These are phyloP conservation scores for Dryadomyces quercivorus DNA, from an alignment of 2,329 filamentous ascomycete genomes.

Conservation along the genomic window DNA sequence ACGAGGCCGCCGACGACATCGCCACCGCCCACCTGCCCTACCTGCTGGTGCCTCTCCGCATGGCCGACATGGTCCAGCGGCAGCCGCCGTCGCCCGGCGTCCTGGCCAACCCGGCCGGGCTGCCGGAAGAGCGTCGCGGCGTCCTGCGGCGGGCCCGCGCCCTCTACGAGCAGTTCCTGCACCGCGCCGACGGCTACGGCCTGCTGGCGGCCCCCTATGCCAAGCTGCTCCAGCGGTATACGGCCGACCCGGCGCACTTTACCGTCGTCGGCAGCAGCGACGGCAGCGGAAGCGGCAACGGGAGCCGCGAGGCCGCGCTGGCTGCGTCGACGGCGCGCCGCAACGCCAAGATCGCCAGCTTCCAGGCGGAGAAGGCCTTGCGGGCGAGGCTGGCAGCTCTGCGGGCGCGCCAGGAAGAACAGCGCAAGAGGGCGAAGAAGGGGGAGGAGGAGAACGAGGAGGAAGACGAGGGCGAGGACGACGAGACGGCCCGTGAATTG, in stretches of 20 bases:
- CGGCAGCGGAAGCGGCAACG: neutral
- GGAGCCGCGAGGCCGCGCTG: constrained; percentile 6
- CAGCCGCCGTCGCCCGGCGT: constrained; percentile 30
- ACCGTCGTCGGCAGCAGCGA: constrained; percentile 47
- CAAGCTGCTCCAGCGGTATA: constrained; percentile 60
- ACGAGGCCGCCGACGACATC: constrained; percentile 81
- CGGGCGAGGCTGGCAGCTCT: constrained; percentile 63
- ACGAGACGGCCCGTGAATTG: constrained; percentile 68
- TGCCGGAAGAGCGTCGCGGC: constrained; percentile 42
- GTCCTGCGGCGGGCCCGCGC: constrained; percentile 52
- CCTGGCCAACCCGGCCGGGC: neutral
- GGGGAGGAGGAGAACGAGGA: constrained; percentile 3
- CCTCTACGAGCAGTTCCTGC: constrained; percentile 68
- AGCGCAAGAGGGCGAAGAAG: neutral
- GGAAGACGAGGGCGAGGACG: constrained; percentile 50
- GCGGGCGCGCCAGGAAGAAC: constrained; percentile 24
- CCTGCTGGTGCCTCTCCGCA: constrained; percentile 62
- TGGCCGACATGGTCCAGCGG: constrained; percentile 69
- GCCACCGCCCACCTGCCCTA: constrained; percentile 78
- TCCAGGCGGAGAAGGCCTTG: constrained; percentile 73
- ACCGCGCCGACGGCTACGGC: constrained; percentile 65
- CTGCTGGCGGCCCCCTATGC: constrained; percentile 54
- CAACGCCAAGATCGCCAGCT: constrained; percentile 76
- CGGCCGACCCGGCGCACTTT: constrained; percentile 60
- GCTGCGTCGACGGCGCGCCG: constrained; percentile 53